Percentiles rank a stretch among this genome's conserved stretches.
phyloP scores from a whole-genome alignment of 164 flowering plant species.

The Vitis labrusca region DNA sequence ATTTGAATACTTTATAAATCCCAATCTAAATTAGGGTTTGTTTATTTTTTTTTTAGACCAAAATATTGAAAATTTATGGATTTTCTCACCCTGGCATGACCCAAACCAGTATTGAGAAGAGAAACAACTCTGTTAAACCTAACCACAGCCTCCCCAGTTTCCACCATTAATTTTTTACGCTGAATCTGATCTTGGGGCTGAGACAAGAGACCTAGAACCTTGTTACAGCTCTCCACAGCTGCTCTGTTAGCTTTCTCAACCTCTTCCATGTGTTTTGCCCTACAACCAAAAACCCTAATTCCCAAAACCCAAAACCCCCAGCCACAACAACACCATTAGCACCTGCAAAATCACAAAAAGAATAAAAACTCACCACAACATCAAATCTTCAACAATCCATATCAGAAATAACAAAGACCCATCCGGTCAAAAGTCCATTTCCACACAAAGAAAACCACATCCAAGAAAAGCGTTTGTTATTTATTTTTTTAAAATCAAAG shows the following conservation, averaged over 20 bases:
- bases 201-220: constrained; percentile 58
- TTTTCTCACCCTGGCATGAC: constrained; percentile 80
- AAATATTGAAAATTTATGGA: constrained; percentile 43
- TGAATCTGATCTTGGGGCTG: constrained; percentile 64
- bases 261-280: constrained; percentile 60
- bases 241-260: constrained; percentile 81
- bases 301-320: constrained; percentile 19
- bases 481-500: constrained; percentile 6
- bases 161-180: constrained; percentile 45
- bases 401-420: constrained; percentile 11
- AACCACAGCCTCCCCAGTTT: constrained; percentile 64
- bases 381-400: constrained; percentile 23
- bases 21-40: too few species aligned
- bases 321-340: constrained; percentile 17
- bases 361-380: background rate
- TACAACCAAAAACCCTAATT: constrained; percentile 25
- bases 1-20: too few species aligned
- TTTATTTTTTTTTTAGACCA: too few species aligned
- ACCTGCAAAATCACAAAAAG: constrained; percentile 11
- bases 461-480: too few species aligned
- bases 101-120: constrained; percentile 54
- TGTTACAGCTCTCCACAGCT: constrained; percentile 87
- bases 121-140: constrained; percentile 78
- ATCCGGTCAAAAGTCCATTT: constrained; percentile 15
- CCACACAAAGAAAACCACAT: constrained; percentile 10